Conservation (phyloP, 257 asterid genomes). For the Rubia yunnanensis region DNA sequence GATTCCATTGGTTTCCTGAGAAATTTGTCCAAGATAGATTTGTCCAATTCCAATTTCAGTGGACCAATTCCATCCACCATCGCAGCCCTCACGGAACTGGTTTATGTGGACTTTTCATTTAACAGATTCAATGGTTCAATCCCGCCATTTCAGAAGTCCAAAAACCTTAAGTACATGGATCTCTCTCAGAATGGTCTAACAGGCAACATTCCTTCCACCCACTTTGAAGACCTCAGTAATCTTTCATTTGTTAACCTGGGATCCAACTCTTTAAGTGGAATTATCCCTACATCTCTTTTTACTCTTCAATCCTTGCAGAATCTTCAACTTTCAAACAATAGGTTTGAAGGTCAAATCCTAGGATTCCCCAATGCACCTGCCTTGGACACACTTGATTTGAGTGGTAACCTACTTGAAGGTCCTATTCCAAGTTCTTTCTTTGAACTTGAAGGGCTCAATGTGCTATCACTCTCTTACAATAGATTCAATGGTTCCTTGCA, state of each 20-base stretch:
- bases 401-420: slow-evolving; percentile 16
- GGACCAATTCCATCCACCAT: slow-evolving; percentile 18
- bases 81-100: not conserved
- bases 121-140: slow-evolving; percentile 12
- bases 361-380: slow-evolving; percentile 9
- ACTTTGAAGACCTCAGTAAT: slow-evolving; percentile 7
- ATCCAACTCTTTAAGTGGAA: slow-evolving; percentile 3
- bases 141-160: slow-evolving; percentile 11
- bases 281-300: slow-evolving; percentile 18
- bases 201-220: slow-evolving; percentile 14
- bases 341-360: slow-evolving; percentile 9
- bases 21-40: slow-evolving; percentile 7
- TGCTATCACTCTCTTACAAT: slow-evolving; percentile 21
- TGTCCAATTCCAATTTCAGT: slow-evolving; percentile 12
- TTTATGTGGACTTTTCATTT: slow-evolving; percentile 15
- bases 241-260: not conserved
- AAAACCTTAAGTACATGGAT: not conserved
- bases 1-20: slow-evolving; percentile 14
- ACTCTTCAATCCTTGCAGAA: slow-evolving; percentile 5
- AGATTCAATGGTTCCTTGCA: slow-evolving; percentile 18
- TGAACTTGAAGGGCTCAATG: slow-evolving; percentile 6
- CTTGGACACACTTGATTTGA: slow-evolving; percentile 19
- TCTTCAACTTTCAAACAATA: slow-evolving; percentile 12
- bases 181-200: slow-evolving; percentile 13
- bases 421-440: slow-evolving; percentile 16